Conservation (phyloP, 352 stramenopile species). For the Phytophthora litchii region DNA sequence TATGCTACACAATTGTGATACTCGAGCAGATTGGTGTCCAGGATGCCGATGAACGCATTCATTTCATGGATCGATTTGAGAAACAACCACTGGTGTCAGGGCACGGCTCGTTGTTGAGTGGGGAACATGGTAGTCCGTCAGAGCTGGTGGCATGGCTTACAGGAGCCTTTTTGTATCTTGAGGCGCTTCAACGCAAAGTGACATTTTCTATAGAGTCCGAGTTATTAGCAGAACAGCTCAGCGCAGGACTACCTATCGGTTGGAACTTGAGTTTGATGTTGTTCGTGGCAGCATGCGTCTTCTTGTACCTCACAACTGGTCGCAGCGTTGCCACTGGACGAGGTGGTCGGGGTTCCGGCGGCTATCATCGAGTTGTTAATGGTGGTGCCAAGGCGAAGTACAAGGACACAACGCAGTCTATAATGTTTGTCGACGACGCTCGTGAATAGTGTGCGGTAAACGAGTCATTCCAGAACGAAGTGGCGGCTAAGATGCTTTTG, state of each 20-base stretch:
- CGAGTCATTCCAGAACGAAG: too few species aligned
- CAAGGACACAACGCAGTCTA: conserved; percentile 55
- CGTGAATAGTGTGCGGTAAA: conserved; percentile 49
- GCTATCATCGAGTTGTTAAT: conserved; percentile 48
- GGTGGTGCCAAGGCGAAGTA: conserved; percentile 45
- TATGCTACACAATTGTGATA: conserved; percentile 70
- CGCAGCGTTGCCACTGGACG: conserved; percentile 12
- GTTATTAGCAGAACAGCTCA: conserved; percentile 64
- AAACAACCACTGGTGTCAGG: conserved; percentile 28
- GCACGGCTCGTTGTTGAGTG: conserved; percentile 6
- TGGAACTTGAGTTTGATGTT: conserved; percentile 72
- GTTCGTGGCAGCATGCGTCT: conserved; percentile 51
- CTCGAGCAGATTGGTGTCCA: conserved; percentile 60
- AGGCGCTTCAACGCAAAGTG: conserved; percentile 62
- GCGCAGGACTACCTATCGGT: conserved; percentile 69
- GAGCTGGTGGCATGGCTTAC: conserved; percentile 67
- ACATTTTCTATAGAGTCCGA: conserved; percentile 67
- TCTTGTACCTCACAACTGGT: conserved; percentile 59
- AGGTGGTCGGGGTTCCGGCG: conserved; percentile 18
- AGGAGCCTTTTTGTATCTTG: conserved; percentile 69
- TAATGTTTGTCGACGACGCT: conserved; percentile 76
- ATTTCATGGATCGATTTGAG: conserved; percentile 59
- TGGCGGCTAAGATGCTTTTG: too few species aligned
- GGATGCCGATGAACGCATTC: conserved; percentile 54
- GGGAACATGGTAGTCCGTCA: conserved; percentile 15